These are phyloP conservation scores for Sistotremastrum niveocremeum DNA, from an alignment of 768 basidiomycete species.

Conservation along the genomic window DNA sequence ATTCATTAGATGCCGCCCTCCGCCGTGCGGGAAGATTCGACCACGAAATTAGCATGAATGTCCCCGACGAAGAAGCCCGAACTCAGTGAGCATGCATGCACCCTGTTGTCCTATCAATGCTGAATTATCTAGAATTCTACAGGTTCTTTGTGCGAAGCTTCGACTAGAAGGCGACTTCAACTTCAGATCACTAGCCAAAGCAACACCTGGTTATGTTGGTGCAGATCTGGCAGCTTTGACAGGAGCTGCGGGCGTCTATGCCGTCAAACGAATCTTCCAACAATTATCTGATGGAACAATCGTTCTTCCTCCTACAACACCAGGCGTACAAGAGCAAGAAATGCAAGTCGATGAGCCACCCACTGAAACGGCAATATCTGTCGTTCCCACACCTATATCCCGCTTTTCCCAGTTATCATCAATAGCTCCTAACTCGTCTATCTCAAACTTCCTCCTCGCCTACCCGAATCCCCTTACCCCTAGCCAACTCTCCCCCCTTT, in stretches of 20 bases:
- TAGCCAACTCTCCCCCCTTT: constrained; percentile 66
- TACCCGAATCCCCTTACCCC: constrained; percentile 73
- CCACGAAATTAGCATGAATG: constrained; percentile 95
- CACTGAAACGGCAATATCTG: constrained; percentile 6
- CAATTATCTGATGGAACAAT: constrained; percentile 52
- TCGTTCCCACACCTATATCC: constrained; percentile 13
- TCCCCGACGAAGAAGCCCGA: constrained; percentile 83
- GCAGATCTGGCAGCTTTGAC: constrained; percentile 87
- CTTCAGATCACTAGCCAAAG: constrained; percentile 72
- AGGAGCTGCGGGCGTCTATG: constrained; percentile 88
- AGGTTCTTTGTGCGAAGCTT: constrained; percentile 72
- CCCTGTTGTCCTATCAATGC: background rate
- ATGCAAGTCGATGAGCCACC: constrained; percentile 26
- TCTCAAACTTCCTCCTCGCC: constrained; percentile 78
- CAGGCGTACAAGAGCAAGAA: constrained; percentile 10
- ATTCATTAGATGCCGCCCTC: constrained; percentile 87
- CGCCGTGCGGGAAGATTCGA: constrained; percentile 92
- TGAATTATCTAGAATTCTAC: constrained; percentile 55
- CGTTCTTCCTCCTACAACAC: constrained; percentile 27
- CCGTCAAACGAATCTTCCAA: constrained; percentile 92
- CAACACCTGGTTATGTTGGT: constrained; percentile 94
- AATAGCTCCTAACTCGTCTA: constrained; percentile 47
- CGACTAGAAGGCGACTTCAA: constrained; percentile 82
- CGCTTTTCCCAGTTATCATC: constrained; percentile 22
- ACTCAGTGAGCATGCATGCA: constrained; percentile 50